phyloP scores from a whole-genome alignment of 2,329 filamentous ascomycete genomes.

The Aspergillus sp. region DNA sequence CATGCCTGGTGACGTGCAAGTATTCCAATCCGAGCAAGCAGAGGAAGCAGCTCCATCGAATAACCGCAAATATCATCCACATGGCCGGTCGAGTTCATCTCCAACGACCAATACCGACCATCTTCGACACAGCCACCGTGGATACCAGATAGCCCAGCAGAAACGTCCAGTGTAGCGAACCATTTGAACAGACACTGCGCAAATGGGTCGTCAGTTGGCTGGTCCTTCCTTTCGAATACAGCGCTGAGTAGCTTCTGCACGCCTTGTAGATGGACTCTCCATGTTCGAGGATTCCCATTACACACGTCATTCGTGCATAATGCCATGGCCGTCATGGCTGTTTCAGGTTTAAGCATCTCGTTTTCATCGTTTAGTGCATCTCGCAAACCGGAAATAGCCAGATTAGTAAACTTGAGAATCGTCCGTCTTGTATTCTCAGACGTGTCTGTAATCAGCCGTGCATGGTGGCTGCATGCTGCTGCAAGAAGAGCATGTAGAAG shows the following conservation, averaged over 20 bases:
- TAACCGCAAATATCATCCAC: slow-evolving; percentile 28
- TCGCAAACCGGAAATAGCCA: slow-evolving; percentile 20
- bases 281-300: slow-evolving; percentile 23
- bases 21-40: slow-evolving; percentile 8
- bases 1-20: too few relatives aligned
- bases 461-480: slow-evolving; percentile 22
- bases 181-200: slow-evolving; percentile 22
- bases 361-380: slow-evolving; percentile 10
- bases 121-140: too few relatives aligned
- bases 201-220: slow-evolving; percentile 11
- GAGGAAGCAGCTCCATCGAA: slow-evolving; percentile 20
- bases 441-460: slow-evolving; percentile 17
- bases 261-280: slow-evolving; percentile 21
- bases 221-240: slow-evolving; percentile 6
- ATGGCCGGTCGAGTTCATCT: background rate
- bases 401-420: slow-evolving; percentile 22
- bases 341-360: slow-evolving; percentile 15
- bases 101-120: too few relatives aligned
- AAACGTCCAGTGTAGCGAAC: slow-evolving; percentile 23
- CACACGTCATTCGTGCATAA: slow-evolving; percentile 31
- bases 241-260: slow-evolving; percentile 17
- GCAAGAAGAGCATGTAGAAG: slow-evolving; percentile 24
- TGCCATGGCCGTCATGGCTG: slow-evolving; percentile 23
- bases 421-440: slow-evolving; percentile 7
- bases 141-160: slow-evolving; percentile 18